A percentile compares a stretch with the other conserved stretches of the same genome.
These are phyloP conservation scores for Cladophialophora carrionii DNA, from an alignment of 2,329 filamentous ascomycete genomes.

Conservation along the genomic window DNA sequence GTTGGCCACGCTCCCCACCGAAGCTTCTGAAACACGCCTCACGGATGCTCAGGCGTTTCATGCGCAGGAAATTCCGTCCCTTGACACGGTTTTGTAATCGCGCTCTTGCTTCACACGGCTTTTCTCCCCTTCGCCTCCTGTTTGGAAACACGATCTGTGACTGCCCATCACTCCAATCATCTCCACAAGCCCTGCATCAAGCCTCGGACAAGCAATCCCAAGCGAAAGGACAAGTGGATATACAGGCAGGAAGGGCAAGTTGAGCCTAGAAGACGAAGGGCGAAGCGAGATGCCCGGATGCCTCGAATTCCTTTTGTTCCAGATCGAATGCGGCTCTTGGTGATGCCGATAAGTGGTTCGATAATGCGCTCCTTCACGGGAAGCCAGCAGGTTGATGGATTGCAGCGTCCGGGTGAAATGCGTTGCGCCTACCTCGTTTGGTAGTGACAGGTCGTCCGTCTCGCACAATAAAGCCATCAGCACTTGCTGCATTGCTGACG, in stretches of 20 bases:
- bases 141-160: slow-evolving; percentile 9
- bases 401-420: not conserved
- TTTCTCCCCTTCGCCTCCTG: not conserved
- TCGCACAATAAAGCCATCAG: not conserved
- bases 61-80: not conserved
- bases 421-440: not conserved
- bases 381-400: not conserved
- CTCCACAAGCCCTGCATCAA: not conserved
- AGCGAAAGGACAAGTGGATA: slow-evolving; percentile 2
- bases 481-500: slow-evolving; percentile 5
- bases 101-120: not conserved
- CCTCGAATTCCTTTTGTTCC: slow-evolving; percentile 14
- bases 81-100: slow-evolving; percentile 13
- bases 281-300: too few relatives aligned
- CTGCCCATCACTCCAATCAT: slow-evolving; percentile 8
- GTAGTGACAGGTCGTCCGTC: not conserved
- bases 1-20: not conserved
- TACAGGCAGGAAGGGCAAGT: slow-evolving; percentile 1
- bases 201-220: slow-evolving; percentile 10
- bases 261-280: slow-evolving; percentile 10
- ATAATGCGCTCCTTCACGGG: not conserved
- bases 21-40: slow-evolving; percentile 16
- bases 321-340: slow-evolving; percentile 13
- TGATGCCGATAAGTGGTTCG: slow-evolving; percentile 14
- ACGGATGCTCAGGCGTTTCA: slow-evolving; percentile 13